A percentile compares a stretch with the other conserved stretches of the same genome.
phyloP scores from a whole-genome alignment of 768 basidiomycete species.

The Crucibulum laeve region DNA sequence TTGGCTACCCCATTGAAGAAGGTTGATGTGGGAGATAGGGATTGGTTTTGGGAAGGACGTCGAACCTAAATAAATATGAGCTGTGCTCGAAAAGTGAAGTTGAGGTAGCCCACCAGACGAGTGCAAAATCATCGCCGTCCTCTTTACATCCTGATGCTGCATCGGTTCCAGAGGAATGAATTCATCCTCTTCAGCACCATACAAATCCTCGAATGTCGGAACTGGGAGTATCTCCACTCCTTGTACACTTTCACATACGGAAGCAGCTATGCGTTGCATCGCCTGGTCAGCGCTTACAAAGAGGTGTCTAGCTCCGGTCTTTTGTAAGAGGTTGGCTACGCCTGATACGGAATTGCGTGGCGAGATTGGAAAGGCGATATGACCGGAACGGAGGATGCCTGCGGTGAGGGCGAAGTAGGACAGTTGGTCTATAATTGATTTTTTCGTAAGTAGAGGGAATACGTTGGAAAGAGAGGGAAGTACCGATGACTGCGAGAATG shows the following conservation, averaged over 20 bases:
- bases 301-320: slow-evolving; percentile 15
- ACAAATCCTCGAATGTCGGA: slow-evolving; percentile 8
- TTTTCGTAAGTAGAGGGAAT: slow-evolving; percentile 13
- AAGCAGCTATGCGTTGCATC: slow-evolving; percentile 12
- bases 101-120: slow-evolving; percentile 13
- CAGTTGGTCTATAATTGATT: slow-evolving; percentile 1
- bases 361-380: slow-evolving; percentile 16
- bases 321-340: slow-evolving; percentile 25
- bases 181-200: neutral
- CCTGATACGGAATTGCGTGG: slow-evolving; percentile 18
- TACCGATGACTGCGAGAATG: slow-evolving; percentile 20
- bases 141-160: neutral
- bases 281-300: slow-evolving; percentile 16
- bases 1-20: slow-evolving; percentile 6
- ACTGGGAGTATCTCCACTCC: slow-evolving; percentile 2
- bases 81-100: neutral
- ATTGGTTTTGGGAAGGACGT: slow-evolving; percentile 12
- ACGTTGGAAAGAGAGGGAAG: neutral
- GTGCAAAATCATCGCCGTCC: slow-evolving; percentile 16
- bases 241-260: slow-evolving; percentile 1
- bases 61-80: slow-evolving; percentile 5
- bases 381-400: slow-evolving; percentile 17
- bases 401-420: slow-evolving; percentile 19
- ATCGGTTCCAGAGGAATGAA: neutral
- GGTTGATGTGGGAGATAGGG: slow-evolving; percentile 2